Percentiles rank a stretch among this genome's conserved stretches.
These are phyloP conservation scores for Gymnopus androsaceus DNA, from an alignment of 1,284 basidiomycete genomes.

Conservation along the genomic window DNA sequence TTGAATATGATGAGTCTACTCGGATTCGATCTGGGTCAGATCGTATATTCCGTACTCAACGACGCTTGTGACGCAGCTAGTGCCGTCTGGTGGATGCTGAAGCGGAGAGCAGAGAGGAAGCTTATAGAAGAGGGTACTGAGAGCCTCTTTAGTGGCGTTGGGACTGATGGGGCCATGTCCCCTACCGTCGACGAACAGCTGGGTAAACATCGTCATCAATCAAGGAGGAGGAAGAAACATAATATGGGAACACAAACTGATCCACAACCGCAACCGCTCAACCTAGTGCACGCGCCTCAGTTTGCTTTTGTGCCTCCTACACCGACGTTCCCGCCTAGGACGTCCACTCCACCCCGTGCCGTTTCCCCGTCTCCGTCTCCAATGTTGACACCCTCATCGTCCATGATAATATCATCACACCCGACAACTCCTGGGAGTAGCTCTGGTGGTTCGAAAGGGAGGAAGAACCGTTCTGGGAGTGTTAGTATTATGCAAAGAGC, in stretches of 20 bases:
- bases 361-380: slow-evolving; percentile 45
- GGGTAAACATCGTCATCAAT: slow-evolving; percentile 2
- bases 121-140: slow-evolving; percentile 45
- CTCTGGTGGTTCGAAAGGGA: slow-evolving; percentile 49
- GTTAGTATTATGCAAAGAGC: slow-evolving; percentile 94
- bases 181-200: slow-evolving; percentile 14
- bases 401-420: slow-evolving; percentile 57
- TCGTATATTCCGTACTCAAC: slow-evolving; percentile 87
- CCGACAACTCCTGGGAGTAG: slow-evolving; percentile 67
- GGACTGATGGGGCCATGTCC: slow-evolving; percentile 2
- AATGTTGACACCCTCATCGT: slow-evolving; percentile 62
- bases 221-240: slow-evolving; percentile 26
- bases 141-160: slow-evolving; percentile 1
- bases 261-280: slow-evolving; percentile 44
- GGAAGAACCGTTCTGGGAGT: slow-evolving; percentile 76
- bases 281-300: slow-evolving; percentile 41
- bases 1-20: slow-evolving; percentile 75
- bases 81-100: slow-evolving; percentile 96
- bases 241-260: slow-evolving; percentile 43
- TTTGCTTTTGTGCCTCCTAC: slow-evolving; percentile 75
- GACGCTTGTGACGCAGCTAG: slow-evolving; percentile 93
- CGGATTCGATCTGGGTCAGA: slow-evolving; percentile 93
- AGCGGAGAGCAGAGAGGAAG: slow-evolving; percentile 74
- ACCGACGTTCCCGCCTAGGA: slow-evolving; percentile 51
- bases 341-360: slow-evolving; percentile 55